Percentiles rank a stretch among this genome's conserved stretches.
Conservation (phyloP, 192 early-diverging fungal species). For the Obelidium mucronatum region DNA sequence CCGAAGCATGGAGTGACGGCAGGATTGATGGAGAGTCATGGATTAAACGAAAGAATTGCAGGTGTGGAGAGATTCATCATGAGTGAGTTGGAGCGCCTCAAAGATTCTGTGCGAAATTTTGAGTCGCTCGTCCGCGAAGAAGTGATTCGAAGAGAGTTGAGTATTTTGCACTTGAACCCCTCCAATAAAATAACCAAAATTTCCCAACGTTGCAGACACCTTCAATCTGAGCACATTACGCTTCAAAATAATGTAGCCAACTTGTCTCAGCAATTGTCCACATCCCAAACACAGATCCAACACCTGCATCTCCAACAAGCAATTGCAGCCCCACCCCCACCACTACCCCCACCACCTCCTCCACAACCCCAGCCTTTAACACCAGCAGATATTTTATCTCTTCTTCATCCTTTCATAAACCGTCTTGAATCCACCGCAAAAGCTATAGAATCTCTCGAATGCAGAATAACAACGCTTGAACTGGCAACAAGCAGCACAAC, state of each 20-base stretch:
- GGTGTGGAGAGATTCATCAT: slow-evolving; percentile 9
- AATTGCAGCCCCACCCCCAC: neutral
- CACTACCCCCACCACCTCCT: slow-evolving; percentile 2
- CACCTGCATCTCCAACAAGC: neutral
- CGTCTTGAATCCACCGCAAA: neutral
- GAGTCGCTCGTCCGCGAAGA: neutral
- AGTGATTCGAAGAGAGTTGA: neutral
- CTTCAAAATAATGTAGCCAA: slow-evolving; percentile 1
- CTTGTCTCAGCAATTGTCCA: neutral
- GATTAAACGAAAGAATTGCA: neutral
- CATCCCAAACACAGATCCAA: slow-evolving; percentile 12
- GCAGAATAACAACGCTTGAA: neutral
- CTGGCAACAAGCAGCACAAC: neutral
- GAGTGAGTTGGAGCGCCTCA: slow-evolving; percentile 8
- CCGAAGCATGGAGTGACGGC: neutral
- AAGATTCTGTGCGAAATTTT: slow-evolving; percentile 4
- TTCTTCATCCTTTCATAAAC: neutral
- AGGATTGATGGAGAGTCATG: slow-evolving; percentile 9
- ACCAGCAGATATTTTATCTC: neutral
- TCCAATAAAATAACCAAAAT: neutral
- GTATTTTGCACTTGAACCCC: neutral
- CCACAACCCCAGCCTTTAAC: neutral
- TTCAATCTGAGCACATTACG: neutral
- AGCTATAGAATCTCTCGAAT: neutral
- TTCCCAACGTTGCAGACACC: neutral